Evolutionary conservation across 805 yeast species (phyloP), one percentile per base, ranked within the genome.

Genomic region (Wickerhamomyces bisporus): DNA sequence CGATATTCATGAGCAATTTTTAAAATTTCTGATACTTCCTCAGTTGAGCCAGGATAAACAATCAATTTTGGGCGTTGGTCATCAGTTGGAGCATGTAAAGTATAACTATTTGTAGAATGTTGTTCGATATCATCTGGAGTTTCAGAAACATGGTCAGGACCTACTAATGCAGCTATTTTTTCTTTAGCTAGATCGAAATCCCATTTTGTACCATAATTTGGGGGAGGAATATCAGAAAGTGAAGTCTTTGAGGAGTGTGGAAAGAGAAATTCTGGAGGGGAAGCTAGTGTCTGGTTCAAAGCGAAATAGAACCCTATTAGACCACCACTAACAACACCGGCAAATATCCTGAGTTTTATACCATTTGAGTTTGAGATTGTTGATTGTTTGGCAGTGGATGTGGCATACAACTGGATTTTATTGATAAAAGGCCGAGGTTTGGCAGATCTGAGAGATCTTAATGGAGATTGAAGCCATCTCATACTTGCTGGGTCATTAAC

Each of bases 21-120:
- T 61, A 79, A 64, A 9, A 80, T 62, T 20, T 61, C 53, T 1
- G 80, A 71, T 0, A 80, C 83, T 42, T 79, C 71, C 40, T 75
- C 72, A 0, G 82, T 76, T 40, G 73, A 60, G 18, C 64, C 62
- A 1, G 84, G 83, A 42, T 67, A 79, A 1, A 71, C 70, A 1
- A 80, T 67, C 2, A 53, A 34, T 63, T 41, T 45, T 1, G 56
- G 56, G 15, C 46, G 38, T 21, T 49, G 49, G 8, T 64, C 42
- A 4, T 83, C 81, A 30, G 58, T 55, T 44, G 78, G 74, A 17
- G 65, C 64, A 47, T 74, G 79, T 4, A 78, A 64, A 18, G 67
- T 60, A 45, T 68, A 75, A 42, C 66, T 70, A 27, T 75, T 61
- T 47, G 74, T 77, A 0, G 76, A 58, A 42, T 72, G 77, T 3